Percentiles rank a stretch among this genome's conserved stretches.
phyloP scores from a whole-genome alignment of 768 basidiomycete species.

The Suillus weaverae region DNA sequence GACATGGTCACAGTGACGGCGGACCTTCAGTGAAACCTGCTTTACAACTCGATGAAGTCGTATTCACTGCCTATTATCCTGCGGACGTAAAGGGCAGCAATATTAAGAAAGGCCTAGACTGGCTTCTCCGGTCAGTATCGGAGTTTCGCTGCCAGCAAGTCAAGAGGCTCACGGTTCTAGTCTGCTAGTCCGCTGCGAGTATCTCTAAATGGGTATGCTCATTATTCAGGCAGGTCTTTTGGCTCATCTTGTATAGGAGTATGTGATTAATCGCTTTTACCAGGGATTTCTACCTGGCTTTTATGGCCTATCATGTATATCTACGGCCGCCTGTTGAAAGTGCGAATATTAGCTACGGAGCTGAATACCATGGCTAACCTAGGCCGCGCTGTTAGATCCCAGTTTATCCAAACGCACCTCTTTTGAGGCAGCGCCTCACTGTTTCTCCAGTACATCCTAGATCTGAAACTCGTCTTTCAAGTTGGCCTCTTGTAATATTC shows the following conservation, averaged over 20 bases:
- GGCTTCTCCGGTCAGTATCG: slow-evolving; percentile 54
- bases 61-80: slow-evolving; percentile 68
- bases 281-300: slow-evolving; percentile 30
- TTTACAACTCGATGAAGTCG: slow-evolving; percentile 58
- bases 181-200: slow-evolving; percentile 38
- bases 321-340: slow-evolving; percentile 51
- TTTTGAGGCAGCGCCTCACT: slow-evolving; percentile 39
- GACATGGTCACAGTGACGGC: neutral
- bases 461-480: slow-evolving; percentile 15
- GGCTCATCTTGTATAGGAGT: neutral
- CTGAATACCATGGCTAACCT: neutral
- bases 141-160: neutral
- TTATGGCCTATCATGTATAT: slow-evolving; percentile 51
- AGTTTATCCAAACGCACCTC: slow-evolving; percentile 54
- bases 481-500: slow-evolving; percentile 82
- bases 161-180: slow-evolving; percentile 7
- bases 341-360: slow-evolving; percentile 17
- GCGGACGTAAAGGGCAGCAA: slow-evolving; percentile 36
- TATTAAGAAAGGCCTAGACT: slow-evolving; percentile 46
- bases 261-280: neutral
- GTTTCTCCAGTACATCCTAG: neutral
- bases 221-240: slow-evolving; percentile 45
- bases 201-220: slow-evolving; percentile 48
- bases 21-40: slow-evolving; percentile 36
- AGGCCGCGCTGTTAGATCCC: slow-evolving; percentile 44